Evolutionary conservation across 306 rosid genomes (phyloP).

Genomic region (Phaseolus lunatus): DNA sequence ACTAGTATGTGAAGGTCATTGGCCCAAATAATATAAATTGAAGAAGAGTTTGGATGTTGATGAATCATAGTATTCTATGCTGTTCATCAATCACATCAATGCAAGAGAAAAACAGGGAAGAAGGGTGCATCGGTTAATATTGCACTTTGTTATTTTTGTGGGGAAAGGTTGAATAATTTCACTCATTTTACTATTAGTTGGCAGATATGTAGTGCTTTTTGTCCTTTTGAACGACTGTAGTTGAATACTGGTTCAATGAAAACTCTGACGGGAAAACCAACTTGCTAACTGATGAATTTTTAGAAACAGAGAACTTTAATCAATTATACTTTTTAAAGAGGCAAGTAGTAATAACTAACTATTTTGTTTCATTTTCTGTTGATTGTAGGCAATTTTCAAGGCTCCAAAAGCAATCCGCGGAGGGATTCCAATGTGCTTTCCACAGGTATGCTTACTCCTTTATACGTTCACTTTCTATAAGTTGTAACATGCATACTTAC

Average conservation of each 20-base stretch:
- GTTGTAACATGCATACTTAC: conserved; percentile 17
- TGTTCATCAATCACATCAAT: conserved; percentile 22
- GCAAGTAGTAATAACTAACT: conserved; percentile 30
- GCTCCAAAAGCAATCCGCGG: conserved; percentile 84
- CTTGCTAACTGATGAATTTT: conserved; percentile 8
- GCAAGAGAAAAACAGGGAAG: not conserved
- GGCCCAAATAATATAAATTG: conserved; percentile 11
- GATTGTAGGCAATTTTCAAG: conserved; percentile 68
- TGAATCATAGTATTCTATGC: conserved; percentile 7
- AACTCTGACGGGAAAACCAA: conserved; percentile 31
- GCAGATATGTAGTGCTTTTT: conserved; percentile 20
- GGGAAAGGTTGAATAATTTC: too few relatives aligned
- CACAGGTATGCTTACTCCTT: conserved; percentile 66
- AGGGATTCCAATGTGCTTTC: conserved; percentile 92
- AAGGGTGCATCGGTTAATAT: conserved; percentile 6
- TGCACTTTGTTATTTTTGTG: too few relatives aligned
- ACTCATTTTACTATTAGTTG: too few relatives aligned
- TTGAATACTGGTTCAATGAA: conserved; percentile 23
- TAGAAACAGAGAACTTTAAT: conserved; percentile 3
- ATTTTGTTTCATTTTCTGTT: conserved; percentile 34
- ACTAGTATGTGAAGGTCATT: conserved; percentile 4
- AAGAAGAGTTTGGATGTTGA: conserved; percentile 14
- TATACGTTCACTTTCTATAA: conserved; percentile 20
- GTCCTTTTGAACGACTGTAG: conserved; percentile 15
- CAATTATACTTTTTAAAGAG: conserved; percentile 37